Evolutionary conservation across 139 green algal genomes (phyloP).

Genomic region (Edaphochlamys debaryana): DNA sequence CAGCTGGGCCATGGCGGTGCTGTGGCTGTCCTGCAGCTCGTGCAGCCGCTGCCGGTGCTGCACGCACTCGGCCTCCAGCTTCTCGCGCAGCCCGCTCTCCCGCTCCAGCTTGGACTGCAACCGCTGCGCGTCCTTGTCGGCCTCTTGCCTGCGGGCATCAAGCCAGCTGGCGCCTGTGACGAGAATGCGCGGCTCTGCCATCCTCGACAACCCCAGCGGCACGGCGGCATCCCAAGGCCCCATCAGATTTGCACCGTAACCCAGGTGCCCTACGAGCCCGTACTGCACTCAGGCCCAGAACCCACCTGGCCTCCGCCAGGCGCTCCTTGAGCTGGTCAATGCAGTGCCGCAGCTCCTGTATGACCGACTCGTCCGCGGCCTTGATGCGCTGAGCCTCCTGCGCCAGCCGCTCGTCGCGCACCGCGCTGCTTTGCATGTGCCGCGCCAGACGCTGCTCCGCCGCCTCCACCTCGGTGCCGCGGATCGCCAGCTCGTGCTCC

Average conservation of each 20-base stretch:
- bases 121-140: not conserved
- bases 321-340: conserved; percentile 34
- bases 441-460: conserved; percentile 1
- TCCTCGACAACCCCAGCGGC: no score
- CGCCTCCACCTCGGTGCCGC: conserved; percentile 1
- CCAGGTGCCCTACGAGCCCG: no score
- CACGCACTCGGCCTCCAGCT: not conserved
- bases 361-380: conserved; percentile 4
- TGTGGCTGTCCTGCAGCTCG: not conserved
- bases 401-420: conserved; percentile 21
- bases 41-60: not conserved
- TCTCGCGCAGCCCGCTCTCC: not conserved
- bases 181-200: no score
- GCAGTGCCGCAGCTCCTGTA: conserved; percentile 8
- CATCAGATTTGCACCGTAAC: no score
- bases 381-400: conserved; percentile 38
- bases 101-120: conserved; percentile 13
- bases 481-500: not conserved
- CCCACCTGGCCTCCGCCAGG: not conserved
- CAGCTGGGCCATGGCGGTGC: not conserved
- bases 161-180: no score
- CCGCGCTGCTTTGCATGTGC: not conserved
- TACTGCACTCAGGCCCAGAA: no score
- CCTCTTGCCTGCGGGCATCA: conserved; percentile 10
- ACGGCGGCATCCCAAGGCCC: no score